Evolutionary conservation across 441 rosid species (phyloP).

Genomic region (Arabidopsis hybrid): DNA sequence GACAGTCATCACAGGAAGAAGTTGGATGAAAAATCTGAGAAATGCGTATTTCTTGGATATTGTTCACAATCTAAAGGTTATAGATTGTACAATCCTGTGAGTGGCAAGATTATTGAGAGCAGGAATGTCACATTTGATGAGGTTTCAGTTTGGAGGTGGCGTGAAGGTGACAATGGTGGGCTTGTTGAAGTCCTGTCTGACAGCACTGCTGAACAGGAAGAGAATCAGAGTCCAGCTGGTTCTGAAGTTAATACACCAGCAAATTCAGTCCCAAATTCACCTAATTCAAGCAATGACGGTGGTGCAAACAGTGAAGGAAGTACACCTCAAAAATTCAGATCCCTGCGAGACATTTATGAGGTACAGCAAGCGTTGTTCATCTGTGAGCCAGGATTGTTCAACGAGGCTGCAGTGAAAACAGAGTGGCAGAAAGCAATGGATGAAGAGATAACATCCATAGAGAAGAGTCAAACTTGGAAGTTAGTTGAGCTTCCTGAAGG

Average conservation of each 20-base stretch:
- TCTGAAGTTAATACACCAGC: not conserved
- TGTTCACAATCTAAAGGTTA: constrained; percentile 12
- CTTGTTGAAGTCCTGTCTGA: not conserved
- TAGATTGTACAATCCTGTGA: constrained; percentile 2
- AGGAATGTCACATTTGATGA: too few species aligned
- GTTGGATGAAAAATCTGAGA: not conserved
- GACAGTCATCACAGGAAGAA: not conserved
- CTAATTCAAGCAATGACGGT: not conserved
- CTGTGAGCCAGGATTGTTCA: not conserved
- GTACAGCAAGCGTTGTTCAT: not conserved
- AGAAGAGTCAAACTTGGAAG: constrained; percentile 10
- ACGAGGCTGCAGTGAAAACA: not conserved
- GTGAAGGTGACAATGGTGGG: not conserved
- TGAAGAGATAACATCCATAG: constrained; percentile 3
- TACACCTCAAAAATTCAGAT: not conserved
- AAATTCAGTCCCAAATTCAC: not conserved
- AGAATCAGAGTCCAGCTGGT: not conserved
- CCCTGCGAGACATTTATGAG: not conserved
- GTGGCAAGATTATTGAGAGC: not conserved
- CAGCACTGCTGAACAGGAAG: too few species aligned
- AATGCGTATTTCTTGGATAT: constrained; percentile 15
- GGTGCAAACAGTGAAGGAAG: not conserved
- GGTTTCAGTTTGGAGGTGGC: too few species aligned
- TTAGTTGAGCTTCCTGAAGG: constrained; percentile 1
- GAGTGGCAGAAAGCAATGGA: not conserved